A percentile compares a stretch with the other conserved stretches of the same genome.
phyloP scores from a whole-genome alignment of 2,329 filamentous ascomycete species.

The Fusarium illudens region DNA sequence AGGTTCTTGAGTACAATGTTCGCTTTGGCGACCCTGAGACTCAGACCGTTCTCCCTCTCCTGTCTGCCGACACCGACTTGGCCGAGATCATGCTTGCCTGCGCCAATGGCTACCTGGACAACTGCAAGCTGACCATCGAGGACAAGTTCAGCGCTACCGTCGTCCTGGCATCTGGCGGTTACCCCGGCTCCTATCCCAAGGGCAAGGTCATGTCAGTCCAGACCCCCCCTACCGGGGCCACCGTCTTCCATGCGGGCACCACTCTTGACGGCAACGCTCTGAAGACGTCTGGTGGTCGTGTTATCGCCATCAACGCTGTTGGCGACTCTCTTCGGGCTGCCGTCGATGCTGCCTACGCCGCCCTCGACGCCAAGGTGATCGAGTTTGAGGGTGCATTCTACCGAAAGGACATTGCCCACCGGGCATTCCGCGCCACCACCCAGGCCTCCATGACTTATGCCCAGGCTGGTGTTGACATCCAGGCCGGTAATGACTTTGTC shows the following conservation, averaged over 20 bases:
- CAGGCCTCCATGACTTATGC: conserved; percentile 83
- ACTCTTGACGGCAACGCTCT: conserved; percentile 69
- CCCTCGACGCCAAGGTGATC: conserved; percentile 73
- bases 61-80: conserved; percentile 80
- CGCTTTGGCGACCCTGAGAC: conserved; percentile 90
- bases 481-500: conserved; percentile 92
- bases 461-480: conserved; percentile 90
- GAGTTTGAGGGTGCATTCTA: conserved; percentile 90
- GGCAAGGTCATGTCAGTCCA: conserved; percentile 68
- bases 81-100: conserved; percentile 88
- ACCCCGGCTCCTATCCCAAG: conserved; percentile 86
- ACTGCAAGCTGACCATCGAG: conserved; percentile 73
- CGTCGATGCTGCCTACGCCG: conserved; percentile 86
- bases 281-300: conserved; percentile 83
- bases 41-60: conserved; percentile 79
- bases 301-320: conserved; percentile 90
- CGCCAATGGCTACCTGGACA: conserved; percentile 75
- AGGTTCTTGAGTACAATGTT: conserved; percentile 89
- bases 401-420: conserved; percentile 90
- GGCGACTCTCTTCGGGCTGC: conserved; percentile 78
- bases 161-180: conserved; percentile 91
- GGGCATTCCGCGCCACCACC: conserved; percentile 64
- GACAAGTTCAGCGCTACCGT: conserved; percentile 84
- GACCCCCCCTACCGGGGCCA: conserved; percentile 55
- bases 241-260: conserved; percentile 95